phyloP scores from a whole-genome alignment of 2,329 filamentous ascomycete species.

The Cucurbitaria berberidis region DNA sequence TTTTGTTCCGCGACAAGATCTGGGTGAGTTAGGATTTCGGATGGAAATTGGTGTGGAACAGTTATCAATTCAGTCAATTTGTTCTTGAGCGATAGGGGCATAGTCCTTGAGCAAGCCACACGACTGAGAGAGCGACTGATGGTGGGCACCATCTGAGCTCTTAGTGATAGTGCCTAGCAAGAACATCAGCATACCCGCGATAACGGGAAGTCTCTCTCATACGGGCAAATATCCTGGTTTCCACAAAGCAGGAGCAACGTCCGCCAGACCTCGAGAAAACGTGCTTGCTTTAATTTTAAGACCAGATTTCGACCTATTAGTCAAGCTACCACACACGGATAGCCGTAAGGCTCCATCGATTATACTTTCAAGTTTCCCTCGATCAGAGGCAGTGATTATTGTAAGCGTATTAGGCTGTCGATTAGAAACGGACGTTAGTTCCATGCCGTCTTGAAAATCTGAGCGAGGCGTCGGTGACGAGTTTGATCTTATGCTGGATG shows the following conservation, averaged over 20 bases:
- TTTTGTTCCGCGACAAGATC: neutral
- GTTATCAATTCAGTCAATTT: conserved; percentile 17
- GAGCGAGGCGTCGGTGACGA: neutral
- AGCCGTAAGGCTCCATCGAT: conserved; percentile 47
- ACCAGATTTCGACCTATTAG: conserved; percentile 25
- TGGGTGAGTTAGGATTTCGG: neutral
- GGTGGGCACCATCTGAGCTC: conserved; percentile 48
- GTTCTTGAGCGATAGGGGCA: conserved; percentile 20
- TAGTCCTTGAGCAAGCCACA: conserved; percentile 4
- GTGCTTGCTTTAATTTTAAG: conserved; percentile 43
- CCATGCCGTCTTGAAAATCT: neutral
- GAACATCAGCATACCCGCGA: conserved; percentile 9
- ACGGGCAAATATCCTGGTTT: conserved; percentile 46
- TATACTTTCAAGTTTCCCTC: conserved; percentile 16
- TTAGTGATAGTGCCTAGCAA: conserved; percentile 37
- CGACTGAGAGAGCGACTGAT: conserved; percentile 45
- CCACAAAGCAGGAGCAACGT: conserved; percentile 51
- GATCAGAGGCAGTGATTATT: neutral
- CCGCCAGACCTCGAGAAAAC: conserved; percentile 42
- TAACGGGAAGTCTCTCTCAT: neutral
- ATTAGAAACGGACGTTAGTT: neutral
- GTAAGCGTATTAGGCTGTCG: neutral
- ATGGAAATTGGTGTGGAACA: neutral
- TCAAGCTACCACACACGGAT: conserved; percentile 39
- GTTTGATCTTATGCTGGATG: neutral